Percentiles rank a stretch among this genome's conserved stretches.
Conservation (phyloP, 2,329 filamentous ascomycete genomes). For the Scedosporium boydii region DNA sequence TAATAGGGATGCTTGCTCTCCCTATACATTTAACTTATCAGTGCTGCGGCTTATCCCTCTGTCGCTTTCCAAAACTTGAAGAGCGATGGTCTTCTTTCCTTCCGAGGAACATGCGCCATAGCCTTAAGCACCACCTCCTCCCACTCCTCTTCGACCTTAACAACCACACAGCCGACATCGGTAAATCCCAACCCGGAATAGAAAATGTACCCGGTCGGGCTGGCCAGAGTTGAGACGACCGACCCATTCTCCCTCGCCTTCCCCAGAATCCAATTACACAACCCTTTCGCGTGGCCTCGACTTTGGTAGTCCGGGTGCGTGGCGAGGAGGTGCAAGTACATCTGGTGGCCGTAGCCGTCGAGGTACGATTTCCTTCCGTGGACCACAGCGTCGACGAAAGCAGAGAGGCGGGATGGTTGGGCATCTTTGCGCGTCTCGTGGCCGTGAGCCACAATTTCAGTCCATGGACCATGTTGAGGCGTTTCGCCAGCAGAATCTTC, state of each 20-base stretch:
- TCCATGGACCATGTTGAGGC: too few relatives aligned
- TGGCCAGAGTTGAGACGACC: background rate
- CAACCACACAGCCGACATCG: background rate
- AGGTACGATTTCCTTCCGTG: background rate
- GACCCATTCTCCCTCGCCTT: background rate
- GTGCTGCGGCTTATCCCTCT: too few relatives aligned
- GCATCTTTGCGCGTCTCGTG: background rate
- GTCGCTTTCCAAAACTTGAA: background rate
- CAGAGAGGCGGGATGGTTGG: background rate
- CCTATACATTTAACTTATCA: too few relatives aligned
- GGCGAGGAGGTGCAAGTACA: background rate
- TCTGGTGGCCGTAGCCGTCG: background rate
- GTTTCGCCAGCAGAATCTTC: background rate
- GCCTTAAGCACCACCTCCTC: background rate
- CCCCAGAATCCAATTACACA: background rate
- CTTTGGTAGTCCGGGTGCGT: background rate
- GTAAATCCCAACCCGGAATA: background rate
- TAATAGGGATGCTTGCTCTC: too few relatives aligned
- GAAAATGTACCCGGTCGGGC: background rate
- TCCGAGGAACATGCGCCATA: background rate
- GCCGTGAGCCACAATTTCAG: background rate
- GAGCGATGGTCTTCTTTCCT: background rate
- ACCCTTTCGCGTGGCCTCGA: conserved; percentile 25
- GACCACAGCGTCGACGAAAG: background rate
- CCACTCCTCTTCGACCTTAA: background rate